phyloP scores from a whole-genome alignment of 441 rosid species.

The Pelargonium australe region DNA sequence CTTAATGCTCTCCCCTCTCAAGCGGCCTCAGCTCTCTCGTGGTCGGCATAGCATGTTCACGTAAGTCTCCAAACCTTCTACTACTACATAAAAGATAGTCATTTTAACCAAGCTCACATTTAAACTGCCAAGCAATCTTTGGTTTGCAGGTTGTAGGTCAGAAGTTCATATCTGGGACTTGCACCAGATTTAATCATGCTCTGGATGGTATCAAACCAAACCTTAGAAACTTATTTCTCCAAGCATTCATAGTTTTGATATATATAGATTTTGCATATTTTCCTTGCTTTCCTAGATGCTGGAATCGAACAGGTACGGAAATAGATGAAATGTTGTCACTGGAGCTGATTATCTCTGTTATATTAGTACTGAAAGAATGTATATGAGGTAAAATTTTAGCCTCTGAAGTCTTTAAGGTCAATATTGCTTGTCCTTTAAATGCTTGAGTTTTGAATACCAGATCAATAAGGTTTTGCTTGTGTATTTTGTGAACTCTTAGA shows the following conservation, averaged over 20 bases:
- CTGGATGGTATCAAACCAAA: constrained; percentile 5
- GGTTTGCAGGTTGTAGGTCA: constrained; percentile 37
- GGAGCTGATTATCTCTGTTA: constrained; percentile 4
- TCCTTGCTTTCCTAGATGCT: constrained; percentile 1
- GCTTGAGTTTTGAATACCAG: no score
- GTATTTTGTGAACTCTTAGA: no score
- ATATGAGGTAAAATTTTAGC: not conserved
- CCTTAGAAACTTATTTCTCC: not conserved
- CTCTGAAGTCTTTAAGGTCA: no score
- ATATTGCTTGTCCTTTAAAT: no score
- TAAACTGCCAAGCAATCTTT: constrained; percentile 10
- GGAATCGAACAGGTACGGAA: not conserved
- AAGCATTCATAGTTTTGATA: not conserved
- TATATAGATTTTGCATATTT: not conserved
- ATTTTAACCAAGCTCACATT: not conserved
- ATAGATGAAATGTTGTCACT: not conserved
- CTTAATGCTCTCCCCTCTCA: constrained; percentile 82
- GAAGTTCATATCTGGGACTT: constrained; percentile 9
- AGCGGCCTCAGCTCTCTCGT: constrained; percentile 86
- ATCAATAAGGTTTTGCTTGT: no score
- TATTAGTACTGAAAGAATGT: constrained; percentile 1
- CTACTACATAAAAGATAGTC: not conserved
- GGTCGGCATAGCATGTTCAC: constrained; percentile 61
- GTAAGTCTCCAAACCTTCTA: constrained; percentile 36
- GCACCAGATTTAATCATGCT: constrained; percentile 5